Evolutionary conservation across 2,329 filamentous ascomycete genomes (phyloP), one percentile per base, ranked within the genome.

Genomic region (Grosmannia serpens): DNA sequence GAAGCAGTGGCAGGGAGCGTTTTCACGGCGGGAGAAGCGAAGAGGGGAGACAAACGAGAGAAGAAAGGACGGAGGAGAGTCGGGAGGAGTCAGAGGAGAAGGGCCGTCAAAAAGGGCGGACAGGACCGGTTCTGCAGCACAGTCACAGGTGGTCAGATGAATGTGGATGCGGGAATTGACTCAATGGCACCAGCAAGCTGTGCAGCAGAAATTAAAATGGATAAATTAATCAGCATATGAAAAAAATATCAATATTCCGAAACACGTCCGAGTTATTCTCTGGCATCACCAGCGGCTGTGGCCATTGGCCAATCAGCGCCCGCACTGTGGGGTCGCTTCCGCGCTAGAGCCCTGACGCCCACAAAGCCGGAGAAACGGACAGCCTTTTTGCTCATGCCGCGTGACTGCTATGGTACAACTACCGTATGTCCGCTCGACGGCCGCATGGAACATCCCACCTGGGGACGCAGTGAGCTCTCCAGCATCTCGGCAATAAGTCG

Each of bases 41-140:
- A 26, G 53, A 41, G 1, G 57, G 50, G 29, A 29, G 35, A 33
- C 35, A 50, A 53, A 52, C 55, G 52, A 24, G 33, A 47, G 29
- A 27, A 54, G 9, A 11, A 41, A 31, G 20, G 6, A 38, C 29
- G 22, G 15, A 44, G 49, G 27, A 24, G 9, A 53, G 15, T 10
- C 50, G 22, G 31, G 31, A 22, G 17, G 50, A 22, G 26, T 31
- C 27, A 52, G 50, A n/a, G 29, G 20, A 31, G 26, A 29, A 13
- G 27, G 17, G 27, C 50, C 50, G 52, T 38, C 38, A 54, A 29
- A 44, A 51, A 56, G 7, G 22, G 11, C 38, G n/a, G 29, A 55
- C 11, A 29, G 35, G 31, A 38, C 52, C 33, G 52, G 31, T 54
- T 38, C 52, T 24, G 58, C 72, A 75, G 26, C 38, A 44, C 41